These are phyloP conservation scores for Phytophthora citricola DNA, from an alignment of 352 stramenopile genomes.

Conservation along the genomic window DNA sequence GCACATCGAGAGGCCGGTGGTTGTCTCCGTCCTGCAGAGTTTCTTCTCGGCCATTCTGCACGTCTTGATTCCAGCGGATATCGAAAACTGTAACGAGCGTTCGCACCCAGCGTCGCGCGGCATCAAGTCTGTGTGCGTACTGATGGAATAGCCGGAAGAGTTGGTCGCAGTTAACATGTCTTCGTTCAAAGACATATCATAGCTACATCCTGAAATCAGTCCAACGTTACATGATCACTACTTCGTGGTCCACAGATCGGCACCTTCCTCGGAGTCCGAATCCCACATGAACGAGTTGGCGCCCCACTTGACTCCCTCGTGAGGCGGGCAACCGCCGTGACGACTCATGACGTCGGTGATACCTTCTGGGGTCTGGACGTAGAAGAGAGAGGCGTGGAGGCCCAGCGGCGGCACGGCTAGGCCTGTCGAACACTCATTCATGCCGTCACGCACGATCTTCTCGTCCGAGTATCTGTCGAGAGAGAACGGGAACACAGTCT, in stretches of 20 bases:
- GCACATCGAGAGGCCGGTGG: no score
- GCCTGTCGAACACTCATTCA: constrained; percentile 82
- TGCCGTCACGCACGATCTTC: constrained; percentile 72
- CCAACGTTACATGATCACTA: not conserved
- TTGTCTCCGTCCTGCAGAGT: no score
- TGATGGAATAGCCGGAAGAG: no score
- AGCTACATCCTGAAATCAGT: no score
- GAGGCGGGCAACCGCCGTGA: constrained; percentile 85
- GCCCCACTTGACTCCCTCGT: constrained; percentile 88
- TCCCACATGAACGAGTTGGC: constrained; percentile 91
- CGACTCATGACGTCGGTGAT: constrained; percentile 79
- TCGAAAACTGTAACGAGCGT: no score
- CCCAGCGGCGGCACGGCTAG: constrained; percentile 74
- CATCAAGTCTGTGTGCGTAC: no score
- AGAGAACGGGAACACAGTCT: constrained; percentile 97
- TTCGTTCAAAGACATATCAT: no score
- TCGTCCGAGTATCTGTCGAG: constrained; percentile 76
- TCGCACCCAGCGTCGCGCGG: no score
- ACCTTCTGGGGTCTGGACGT: constrained; percentile 82
- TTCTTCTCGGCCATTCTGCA: no score
- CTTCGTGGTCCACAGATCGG: constrained; percentile 83
- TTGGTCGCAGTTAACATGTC: no score
- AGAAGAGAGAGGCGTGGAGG: constrained; percentile 85
- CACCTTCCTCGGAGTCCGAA: constrained; percentile 80
- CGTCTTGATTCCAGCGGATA: no score